Base-by-base conservation (phyloP, 208 protist genomes). In the Trypanosoma conorhini region DNA sequence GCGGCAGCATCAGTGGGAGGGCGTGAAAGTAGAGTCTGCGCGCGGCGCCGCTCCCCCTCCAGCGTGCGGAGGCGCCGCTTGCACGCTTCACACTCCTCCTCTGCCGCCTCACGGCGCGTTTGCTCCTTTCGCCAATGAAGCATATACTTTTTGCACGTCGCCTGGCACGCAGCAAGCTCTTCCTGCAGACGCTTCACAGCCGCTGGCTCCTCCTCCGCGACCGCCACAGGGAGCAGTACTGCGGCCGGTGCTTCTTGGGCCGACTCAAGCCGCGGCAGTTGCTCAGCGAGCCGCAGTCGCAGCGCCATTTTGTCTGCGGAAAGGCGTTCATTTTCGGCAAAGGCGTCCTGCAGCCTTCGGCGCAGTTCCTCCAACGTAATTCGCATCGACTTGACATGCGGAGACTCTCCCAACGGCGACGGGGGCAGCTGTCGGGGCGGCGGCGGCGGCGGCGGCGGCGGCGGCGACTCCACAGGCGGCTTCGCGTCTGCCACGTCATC, bases 331-430 rank as follows among this genome's bases (percentile, higher is more conserved):
- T 79, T 77, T 54, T 62, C 74, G 59, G 52, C 64, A 66, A 69
- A 75, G 52, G 70, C 77, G 35, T 85, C 76, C 44, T 80, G 63
- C 44, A 85, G 50, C 26, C 69, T 74, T 28, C 48, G 63, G 35
- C 75, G 69, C 52, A 86, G 57, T 17, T 76, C 70, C 66, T 79
- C 56, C 28, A 78, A 58, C 10, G 76, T 72, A 35, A 57, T 51
- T 40, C 62, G 52, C 21, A 86, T 70, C 15, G 57, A 62, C 38
- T 46, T 26, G 3, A 35, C 31, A 51, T 52, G 13, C 9, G 22
- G n/a, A 3, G 19, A 12, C 3, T 52, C 30, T n/a, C 50, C 26
- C 22, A 5, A 10, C 0, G 17, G 0, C 2, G n/a, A 51, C 21
- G n/a, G 60, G 13, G 70, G 70, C 15, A 58, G 35, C n/a, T 15